Conservation (phyloP, 176 grass and related monocot species). For the Zoysia pacifica region DNA sequence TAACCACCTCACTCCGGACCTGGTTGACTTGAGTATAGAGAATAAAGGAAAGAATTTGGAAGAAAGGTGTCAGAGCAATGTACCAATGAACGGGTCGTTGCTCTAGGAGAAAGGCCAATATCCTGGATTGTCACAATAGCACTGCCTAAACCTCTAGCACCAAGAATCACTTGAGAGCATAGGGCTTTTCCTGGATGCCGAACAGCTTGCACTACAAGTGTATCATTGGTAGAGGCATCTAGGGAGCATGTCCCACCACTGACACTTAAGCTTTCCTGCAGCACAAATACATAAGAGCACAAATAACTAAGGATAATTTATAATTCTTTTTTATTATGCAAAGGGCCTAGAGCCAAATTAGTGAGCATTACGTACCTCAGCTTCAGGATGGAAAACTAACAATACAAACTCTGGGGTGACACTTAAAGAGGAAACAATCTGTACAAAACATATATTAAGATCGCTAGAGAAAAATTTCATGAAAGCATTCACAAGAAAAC, state of each 20-base stretch:
- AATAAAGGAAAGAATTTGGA: slow-evolving; percentile 27
- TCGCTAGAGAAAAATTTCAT: background rate
- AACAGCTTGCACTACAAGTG: slow-evolving; percentile 67
- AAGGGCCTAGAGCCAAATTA: slow-evolving; percentile 18
- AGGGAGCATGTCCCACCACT: slow-evolving; percentile 92
- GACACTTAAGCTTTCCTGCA: slow-evolving; percentile 76
- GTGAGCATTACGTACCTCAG: slow-evolving; percentile 59
- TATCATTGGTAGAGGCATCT: slow-evolving; percentile 89
- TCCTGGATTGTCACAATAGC: slow-evolving; percentile 74
- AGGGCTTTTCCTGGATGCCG: slow-evolving; percentile 59
- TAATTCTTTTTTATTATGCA: slow-evolving; percentile 19
- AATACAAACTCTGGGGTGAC: slow-evolving; percentile 71
- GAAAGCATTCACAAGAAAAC: background rate
- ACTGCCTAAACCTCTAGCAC: slow-evolving; percentile 70
- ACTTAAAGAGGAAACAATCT: slow-evolving; percentile 89
- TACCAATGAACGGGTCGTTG: slow-evolving; percentile 72
- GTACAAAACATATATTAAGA: slow-evolving; percentile 35
- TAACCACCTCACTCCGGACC: too few relatives aligned
- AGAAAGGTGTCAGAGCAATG: slow-evolving; percentile 8
- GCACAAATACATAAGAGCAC: slow-evolving; percentile 40
- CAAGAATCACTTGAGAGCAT: slow-evolving; percentile 83
- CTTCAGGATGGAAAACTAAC: slow-evolving; percentile 79
- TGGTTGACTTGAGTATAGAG: slow-evolving; percentile 20
- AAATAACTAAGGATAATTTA: slow-evolving; percentile 31
- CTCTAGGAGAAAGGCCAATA: slow-evolving; percentile 83